Percentiles rank a stretch among this genome's conserved stretches.
Conservation (phyloP, 177 flowering plant species). For the Vitis hybrid region DNA sequence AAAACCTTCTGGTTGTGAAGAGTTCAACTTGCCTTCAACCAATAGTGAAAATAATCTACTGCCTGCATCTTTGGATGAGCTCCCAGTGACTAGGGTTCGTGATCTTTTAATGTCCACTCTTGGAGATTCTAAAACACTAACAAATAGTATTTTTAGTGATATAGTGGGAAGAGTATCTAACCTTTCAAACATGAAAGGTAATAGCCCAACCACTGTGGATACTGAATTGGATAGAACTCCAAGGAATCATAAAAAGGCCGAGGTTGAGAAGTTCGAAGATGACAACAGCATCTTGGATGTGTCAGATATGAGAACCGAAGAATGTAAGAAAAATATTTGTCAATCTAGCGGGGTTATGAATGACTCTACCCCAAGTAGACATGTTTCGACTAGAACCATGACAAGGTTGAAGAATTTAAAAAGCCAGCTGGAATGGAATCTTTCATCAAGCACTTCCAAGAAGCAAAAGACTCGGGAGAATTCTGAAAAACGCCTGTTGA, state of each 20-base stretch:
- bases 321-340: background rate
- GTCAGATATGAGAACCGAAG: background rate
- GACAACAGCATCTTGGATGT: background rate
- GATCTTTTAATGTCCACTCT: constrained; percentile 23
- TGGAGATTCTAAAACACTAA: constrained; percentile 10
- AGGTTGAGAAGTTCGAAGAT: constrained; percentile 5
- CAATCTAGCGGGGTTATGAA: background rate
- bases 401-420: constrained; percentile 1
- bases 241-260: background rate
- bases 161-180: background rate
- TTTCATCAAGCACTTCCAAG: too few relatives aligned
- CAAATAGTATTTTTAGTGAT: constrained; percentile 8
- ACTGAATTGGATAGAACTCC: background rate
- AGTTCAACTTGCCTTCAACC: background rate
- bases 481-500: too few relatives aligned
- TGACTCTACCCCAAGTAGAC: background rate
- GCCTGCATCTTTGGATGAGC: constrained; percentile 19
- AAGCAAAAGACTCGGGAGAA: too few relatives aligned
- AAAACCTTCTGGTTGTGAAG: background rate
- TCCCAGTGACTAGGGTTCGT: constrained; percentile 14
- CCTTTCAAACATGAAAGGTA: background rate
- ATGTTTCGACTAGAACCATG: constrained; percentile 17
- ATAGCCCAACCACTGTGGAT: background rate
- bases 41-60: background rate
- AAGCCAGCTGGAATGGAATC: too few relatives aligned